A percentile compares a stretch with the other conserved stretches of the same genome.
phyloP scores from a whole-genome alignment of 345 rosid genomes.

The Turritis glabra region DNA sequence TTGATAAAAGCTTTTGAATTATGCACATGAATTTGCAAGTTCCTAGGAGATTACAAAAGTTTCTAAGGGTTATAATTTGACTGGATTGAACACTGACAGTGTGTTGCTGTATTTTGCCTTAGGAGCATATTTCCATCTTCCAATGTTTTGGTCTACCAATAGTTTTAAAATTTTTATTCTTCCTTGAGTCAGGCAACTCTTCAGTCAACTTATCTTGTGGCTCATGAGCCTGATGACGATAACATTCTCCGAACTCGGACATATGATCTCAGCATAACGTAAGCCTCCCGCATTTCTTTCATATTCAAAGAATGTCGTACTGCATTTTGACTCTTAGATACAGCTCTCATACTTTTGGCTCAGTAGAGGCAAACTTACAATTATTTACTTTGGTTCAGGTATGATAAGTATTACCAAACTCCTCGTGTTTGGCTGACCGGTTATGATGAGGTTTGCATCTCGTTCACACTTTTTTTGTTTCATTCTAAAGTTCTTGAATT shows the following conservation, averaged over 20 bases:
- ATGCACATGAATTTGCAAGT: conserved; percentile 7
- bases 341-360: conserved; percentile 1
- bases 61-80: not conserved
- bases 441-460: conserved; percentile 77
- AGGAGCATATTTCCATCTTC: not conserved
- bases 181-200: conserved; percentile 70
- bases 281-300: conserved; percentile 33
- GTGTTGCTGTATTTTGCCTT: conserved; percentile 1
- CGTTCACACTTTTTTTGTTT: conserved; percentile 13
- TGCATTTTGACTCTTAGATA: conserved; percentile 5
- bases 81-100: not conserved
- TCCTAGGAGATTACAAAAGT: not conserved
- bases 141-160: not conserved
- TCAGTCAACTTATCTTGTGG: conserved; percentile 69
- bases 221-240: conserved; percentile 90
- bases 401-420: conserved; percentile 91
- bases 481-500: not conserved
- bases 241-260: conserved; percentile 92
- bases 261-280: conserved; percentile 99
- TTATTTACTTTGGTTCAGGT: conserved; percentile 45
- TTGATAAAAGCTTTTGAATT: not conserved
- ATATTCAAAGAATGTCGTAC: not conserved
- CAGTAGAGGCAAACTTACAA: not conserved
- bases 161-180: not conserved
- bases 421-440: conserved; percentile 98